Evolutionary conservation across 2,329 filamentous ascomycete species (phyloP), one percentile per base, ranked within the genome.

Genomic region (Alternaria tenuissima): DNA sequence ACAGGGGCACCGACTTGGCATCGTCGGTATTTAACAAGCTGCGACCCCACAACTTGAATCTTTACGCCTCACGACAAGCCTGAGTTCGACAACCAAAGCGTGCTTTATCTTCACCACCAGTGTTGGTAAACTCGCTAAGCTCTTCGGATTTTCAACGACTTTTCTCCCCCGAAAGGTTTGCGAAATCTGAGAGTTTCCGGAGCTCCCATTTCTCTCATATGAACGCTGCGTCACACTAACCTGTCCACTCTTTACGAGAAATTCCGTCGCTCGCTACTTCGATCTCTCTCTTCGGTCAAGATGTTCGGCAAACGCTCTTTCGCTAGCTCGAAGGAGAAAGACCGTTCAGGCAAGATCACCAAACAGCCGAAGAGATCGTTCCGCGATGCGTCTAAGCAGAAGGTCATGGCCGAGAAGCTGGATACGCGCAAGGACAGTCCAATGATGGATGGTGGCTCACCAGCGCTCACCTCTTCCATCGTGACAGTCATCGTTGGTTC

Each of bases 231-330:
- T 84, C 83, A 84, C 79, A 76, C 80, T 79, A 80, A 79, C 75
- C 74, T 74, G 72, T 78, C 78, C 81, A 75, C 78, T 81, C 81
- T 81, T 81, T 79, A 65, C 67, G 64, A 71, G 83, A 82, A 82
- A 81, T 81, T 72, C 62, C 65, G 70, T 74, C 72, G 65, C 67
- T 75, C 72, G 70, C 68, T 78, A 67, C 64, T 77, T 73, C 78
- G 73, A 74, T 78, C 72, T 72, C 72, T 76, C 71, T 78, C 77
- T 80, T 80, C 76, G 72, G 68, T 69, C 83, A 84, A 78, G 81
- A 97, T 97, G 92, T 96, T 97, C 86, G 75, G 75, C 51, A 96
- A 93, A 84, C 92, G 92, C 79, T 94, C 93, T 76, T 94, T 95
- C 83, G 86, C 89, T 64, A 77, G 72, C 80, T 89, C 90, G 71